Percentiles rank a stretch among this genome's conserved stretches.
Conservation (phyloP, 306 rosid genomes). For the Sphenostylis stenocarpa region DNA sequence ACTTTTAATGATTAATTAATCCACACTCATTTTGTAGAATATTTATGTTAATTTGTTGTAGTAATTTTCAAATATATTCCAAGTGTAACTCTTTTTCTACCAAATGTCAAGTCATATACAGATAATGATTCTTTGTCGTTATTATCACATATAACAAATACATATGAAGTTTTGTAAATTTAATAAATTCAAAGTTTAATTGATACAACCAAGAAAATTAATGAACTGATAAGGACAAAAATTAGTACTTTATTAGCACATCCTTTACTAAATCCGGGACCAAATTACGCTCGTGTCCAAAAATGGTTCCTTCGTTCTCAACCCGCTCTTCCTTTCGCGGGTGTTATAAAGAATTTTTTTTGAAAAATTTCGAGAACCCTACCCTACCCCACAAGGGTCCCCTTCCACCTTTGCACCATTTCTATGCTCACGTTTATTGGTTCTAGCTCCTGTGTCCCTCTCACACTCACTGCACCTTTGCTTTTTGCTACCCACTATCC, state of each 20-base stretch:
- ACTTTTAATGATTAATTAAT: no score
- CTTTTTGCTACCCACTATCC: conserved; percentile 39
- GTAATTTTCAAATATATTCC: no score
- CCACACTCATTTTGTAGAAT: no score
- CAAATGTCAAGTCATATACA: neutral
- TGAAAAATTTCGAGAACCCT: conserved; percentile 27
- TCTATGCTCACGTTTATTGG: conserved; percentile 39
- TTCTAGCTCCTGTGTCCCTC: conserved; percentile 35
- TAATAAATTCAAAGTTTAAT: neutral
- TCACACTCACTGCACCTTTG: conserved; percentile 10
- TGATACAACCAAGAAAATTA: neutral
- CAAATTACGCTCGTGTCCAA: neutral
- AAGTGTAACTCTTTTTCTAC: no score
- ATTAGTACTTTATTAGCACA: neutral
- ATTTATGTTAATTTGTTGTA: no score
- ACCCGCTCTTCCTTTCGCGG: conserved; percentile 23
- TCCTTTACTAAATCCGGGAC: neutral
- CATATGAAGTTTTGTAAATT: neutral
- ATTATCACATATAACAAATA: neutral
- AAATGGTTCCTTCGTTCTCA: neutral
- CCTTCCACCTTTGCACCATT: conserved; percentile 25
- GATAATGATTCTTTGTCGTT: neutral
- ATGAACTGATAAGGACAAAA: neutral
- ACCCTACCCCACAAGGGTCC: conserved; percentile 28
- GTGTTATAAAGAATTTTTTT: neutral